Evolutionary conservation across 108 stramenopile genomes (phyloP).

Genomic region (Epithemia pelagica): DNA sequence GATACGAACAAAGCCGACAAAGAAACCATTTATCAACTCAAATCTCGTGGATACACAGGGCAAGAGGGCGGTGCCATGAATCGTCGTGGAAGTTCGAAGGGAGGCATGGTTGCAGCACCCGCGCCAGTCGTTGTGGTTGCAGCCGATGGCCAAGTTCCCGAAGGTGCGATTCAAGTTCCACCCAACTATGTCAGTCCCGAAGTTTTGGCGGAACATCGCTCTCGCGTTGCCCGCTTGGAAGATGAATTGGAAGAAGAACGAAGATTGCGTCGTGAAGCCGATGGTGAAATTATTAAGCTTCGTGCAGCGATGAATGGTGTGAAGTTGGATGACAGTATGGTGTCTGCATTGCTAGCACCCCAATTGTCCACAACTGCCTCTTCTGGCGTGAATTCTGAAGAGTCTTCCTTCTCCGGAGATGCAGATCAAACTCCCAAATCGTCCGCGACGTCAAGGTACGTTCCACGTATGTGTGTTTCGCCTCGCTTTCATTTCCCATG

Average conservation of each 20-base stretch:
- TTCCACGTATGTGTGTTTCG: not conserved
- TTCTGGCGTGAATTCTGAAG: conserved; percentile 13
- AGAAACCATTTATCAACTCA: conserved; percentile 16
- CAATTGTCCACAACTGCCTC: conserved; percentile 6
- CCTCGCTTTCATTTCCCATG: not conserved
- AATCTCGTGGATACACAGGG: not conserved
- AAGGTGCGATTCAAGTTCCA: conserved; percentile 1
- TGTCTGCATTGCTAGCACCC: conserved; percentile 51
- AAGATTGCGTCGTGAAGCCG: conserved; percentile 57
- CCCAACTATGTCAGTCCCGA: conserved; percentile 43
- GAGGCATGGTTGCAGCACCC: conserved; percentile 8
- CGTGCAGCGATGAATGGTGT: conserved; percentile 67
- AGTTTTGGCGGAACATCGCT: conserved; percentile 63
- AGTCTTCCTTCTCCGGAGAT: conserved; percentile 1
- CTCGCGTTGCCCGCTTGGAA: conserved; percentile 58
- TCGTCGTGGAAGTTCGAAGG: not conserved
- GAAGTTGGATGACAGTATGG: conserved; percentile 50
- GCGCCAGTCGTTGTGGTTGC: conserved; percentile 9
- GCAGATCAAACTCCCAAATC: not conserved
- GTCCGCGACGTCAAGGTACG: conserved; percentile 9
- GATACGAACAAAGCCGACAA: conserved; percentile 22
- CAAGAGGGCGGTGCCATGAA: not conserved
- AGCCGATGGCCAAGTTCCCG: conserved; percentile 6
- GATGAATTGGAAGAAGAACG: conserved; percentile 69
- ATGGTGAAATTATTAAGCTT: conserved; percentile 73